phyloP scores from a whole-genome alignment of 805 yeast genomes.

The Komagataella pseudopastoris region DNA sequence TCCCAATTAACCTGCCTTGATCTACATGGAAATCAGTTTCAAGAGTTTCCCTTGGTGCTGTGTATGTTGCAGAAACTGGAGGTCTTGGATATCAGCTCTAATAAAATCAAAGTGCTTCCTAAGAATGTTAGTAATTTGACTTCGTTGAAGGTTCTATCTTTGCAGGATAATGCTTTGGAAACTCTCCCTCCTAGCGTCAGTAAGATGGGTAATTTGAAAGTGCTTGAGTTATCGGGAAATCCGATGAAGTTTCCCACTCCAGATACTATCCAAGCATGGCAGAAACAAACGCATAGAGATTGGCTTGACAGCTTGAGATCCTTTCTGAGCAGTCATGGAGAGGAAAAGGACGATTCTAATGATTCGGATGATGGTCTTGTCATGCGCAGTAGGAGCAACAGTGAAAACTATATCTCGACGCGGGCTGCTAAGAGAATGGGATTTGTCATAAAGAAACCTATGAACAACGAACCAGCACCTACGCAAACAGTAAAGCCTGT shows the following conservation, averaged over 20 bases:
- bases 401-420: constrained; percentile 35
- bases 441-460: constrained; percentile 35
- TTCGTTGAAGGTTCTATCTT: constrained; percentile 41
- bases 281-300: constrained; percentile 25
- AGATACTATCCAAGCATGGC: constrained; percentile 20
- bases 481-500: constrained; percentile 1
- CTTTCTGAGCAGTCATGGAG: constrained; percentile 17
- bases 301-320: constrained; percentile 28
- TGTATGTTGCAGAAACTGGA: constrained; percentile 31
- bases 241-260: constrained; percentile 39
- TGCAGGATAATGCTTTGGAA: constrained; percentile 44
- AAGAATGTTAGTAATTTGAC: constrained; percentile 23
- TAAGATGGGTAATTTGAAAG: constrained; percentile 35
- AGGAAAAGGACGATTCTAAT: neutral
- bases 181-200: constrained; percentile 39
- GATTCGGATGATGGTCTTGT: neutral
- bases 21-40: constrained; percentile 45
- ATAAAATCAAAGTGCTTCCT: constrained; percentile 37
- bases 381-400: constrained; percentile 15
- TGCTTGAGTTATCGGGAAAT: constrained; percentile 49
- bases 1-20: constrained; percentile 44
- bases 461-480: constrained; percentile 8
- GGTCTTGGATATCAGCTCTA: constrained; percentile 51
- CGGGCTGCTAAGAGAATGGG: constrained; percentile 71
- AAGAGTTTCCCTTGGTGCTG: constrained; percentile 35